phyloP scores from a whole-genome alignment of 139 green algal species.

The Closterium sp. region DNA sequence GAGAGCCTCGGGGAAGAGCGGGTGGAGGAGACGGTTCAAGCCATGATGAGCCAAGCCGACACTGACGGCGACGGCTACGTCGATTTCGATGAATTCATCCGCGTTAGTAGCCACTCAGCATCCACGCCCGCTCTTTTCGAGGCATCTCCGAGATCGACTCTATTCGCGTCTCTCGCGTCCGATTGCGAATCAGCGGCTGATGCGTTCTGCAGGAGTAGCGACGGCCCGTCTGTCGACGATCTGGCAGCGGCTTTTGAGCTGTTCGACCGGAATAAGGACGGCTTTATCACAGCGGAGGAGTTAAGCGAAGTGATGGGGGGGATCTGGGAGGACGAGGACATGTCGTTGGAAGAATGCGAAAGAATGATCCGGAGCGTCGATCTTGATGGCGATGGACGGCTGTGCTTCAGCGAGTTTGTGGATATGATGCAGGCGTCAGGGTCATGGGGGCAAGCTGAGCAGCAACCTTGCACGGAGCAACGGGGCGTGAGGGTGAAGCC shows the following conservation, averaged over 20 bases:
- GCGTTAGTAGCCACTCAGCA: background rate
- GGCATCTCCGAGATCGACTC: background rate
- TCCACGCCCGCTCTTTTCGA: background rate
- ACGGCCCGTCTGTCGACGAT: background rate
- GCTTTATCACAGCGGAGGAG: background rate
- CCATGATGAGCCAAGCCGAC: constrained; percentile 2
- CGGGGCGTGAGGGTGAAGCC: background rate
- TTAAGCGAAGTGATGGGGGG: background rate
- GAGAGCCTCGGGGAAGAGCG: background rate
- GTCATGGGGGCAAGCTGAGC: background rate
- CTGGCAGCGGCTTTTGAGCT: background rate
- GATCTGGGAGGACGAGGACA: constrained; percentile 2
- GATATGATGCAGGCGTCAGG: background rate
- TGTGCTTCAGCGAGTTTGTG: constrained; percentile 1
- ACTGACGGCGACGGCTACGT: constrained; percentile 4
- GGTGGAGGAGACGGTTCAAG: background rate
- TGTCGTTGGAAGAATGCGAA: background rate
- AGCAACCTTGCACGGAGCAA: background rate
- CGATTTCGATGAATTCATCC: background rate
- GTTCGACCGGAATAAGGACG: background rate
- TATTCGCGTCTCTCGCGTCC: background rate
- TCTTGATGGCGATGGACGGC: background rate
- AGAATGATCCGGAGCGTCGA: background rate
- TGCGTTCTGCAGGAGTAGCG: background rate
- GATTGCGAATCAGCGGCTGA: background rate